phyloP scores from a whole-genome alignment of 352 stramenopile genomes.

The Phytopythium vexans region DNA sequence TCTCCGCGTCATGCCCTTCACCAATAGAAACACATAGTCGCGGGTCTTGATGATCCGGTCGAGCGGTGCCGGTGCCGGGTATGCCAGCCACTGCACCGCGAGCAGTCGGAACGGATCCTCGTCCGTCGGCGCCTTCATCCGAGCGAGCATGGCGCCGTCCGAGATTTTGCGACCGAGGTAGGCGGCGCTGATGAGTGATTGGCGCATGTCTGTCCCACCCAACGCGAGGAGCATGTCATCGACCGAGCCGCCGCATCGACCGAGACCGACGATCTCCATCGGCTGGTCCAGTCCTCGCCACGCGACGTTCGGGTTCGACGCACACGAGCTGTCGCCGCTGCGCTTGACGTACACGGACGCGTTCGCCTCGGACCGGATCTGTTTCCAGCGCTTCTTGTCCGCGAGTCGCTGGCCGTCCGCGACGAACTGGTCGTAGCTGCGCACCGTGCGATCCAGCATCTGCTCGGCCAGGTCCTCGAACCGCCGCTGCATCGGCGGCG shows the following conservation, averaged over 20 bases:
- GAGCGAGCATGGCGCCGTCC: slow-evolving; percentile 50
- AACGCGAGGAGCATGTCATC: background rate
- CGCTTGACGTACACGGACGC: slow-evolving; percentile 31
- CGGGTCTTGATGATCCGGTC: slow-evolving; percentile 35
- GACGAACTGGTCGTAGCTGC: slow-evolving; percentile 31
- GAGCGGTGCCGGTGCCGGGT: slow-evolving; percentile 34
- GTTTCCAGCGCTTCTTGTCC: slow-evolving; percentile 32
- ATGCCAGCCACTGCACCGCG: slow-evolving; percentile 44
- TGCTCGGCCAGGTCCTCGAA: slow-evolving; percentile 29
- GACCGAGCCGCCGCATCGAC: background rate
- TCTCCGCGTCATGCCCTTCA: slow-evolving; percentile 26
- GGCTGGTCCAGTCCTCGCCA: slow-evolving; percentile 26
- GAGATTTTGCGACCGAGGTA: background rate
- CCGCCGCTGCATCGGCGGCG: slow-evolving; percentile 26
- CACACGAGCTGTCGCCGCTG: slow-evolving; percentile 17
- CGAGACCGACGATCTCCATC: slow-evolving; percentile 5
- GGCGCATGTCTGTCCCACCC: background rate
- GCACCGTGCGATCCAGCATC: slow-evolving; percentile 30
- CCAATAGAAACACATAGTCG: slow-evolving; percentile 48
- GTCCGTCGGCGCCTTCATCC: slow-evolving; percentile 36
- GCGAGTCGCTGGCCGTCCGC: slow-evolving; percentile 20
- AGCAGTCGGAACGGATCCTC: slow-evolving; percentile 45
- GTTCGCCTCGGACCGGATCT: slow-evolving; percentile 28
- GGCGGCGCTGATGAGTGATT: slow-evolving; percentile 23
- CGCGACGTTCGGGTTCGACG: slow-evolving; percentile 25